Evolutionary conservation across 768 basidiomycete species (phyloP).

Genomic region (Trametes gibbosa): DNA sequence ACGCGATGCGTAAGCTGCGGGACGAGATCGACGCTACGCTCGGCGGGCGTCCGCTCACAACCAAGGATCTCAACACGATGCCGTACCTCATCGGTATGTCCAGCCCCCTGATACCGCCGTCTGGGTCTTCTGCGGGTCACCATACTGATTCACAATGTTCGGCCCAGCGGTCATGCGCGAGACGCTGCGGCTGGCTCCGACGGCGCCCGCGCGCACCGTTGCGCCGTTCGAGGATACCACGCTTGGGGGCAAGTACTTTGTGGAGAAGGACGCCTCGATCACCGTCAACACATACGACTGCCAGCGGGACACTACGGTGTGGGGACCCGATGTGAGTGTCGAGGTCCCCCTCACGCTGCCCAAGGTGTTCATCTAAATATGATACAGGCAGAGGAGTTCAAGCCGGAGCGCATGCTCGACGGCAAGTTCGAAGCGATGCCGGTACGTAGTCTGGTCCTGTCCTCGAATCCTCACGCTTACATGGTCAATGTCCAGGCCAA

Average conservation of each 20-base stretch:
- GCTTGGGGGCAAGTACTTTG: slow-evolving; percentile 40
- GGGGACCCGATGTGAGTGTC: slow-evolving; percentile 45
- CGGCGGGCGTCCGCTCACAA: slow-evolving; percentile 37
- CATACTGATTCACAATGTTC: not conserved
- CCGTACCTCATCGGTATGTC: slow-evolving; percentile 39
- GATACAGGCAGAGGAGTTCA: slow-evolving; percentile 35
- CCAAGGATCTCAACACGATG: slow-evolving; percentile 40
- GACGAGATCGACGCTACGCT: slow-evolving; percentile 45
- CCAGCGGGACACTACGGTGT: slow-evolving; percentile 41
- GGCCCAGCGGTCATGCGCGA: slow-evolving; percentile 39
- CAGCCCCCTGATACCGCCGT: not conserved
- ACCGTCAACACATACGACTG: slow-evolving; percentile 30
- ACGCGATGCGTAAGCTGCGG: slow-evolving; percentile 42
- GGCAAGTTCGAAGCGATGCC: slow-evolving; percentile 47
- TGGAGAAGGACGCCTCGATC: slow-evolving; percentile 33
- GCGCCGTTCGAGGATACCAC: slow-evolving; percentile 36
- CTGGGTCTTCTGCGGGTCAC: not conserved
- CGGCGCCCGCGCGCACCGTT: slow-evolving; percentile 37
- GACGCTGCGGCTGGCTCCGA: slow-evolving; percentile 35
- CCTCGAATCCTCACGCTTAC: not conserved
- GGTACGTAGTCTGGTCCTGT: slow-evolving; percentile 10
- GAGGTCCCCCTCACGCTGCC: not conserved
- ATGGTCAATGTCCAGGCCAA: slow-evolving; percentile 31
- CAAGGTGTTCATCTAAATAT: not conserved
- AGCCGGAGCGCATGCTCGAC: slow-evolving; percentile 48